Evolutionary conservation across 2,329 filamentous ascomycete genomes (phyloP), one percentile per base, ranked within the genome.

Genomic region (Pyrenophora tritici-repentis): DNA sequence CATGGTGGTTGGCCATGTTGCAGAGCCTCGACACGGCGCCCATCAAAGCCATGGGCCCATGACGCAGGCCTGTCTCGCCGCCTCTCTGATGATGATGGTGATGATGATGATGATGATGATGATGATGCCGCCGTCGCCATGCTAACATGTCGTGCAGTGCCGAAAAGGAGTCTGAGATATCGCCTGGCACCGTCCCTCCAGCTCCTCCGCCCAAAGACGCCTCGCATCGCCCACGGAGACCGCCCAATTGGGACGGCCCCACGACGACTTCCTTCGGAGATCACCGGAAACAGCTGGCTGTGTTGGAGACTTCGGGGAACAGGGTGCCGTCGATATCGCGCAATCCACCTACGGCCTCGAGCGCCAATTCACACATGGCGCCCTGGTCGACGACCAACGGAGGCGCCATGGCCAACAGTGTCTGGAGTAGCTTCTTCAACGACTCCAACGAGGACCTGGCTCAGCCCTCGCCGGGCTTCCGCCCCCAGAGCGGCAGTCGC

Each of bases 381-480:
- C 75, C 79, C 52, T 84, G 83, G 61, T 83, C 86, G 24, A 55
- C 52, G 29, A 58, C 65, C 45, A 75, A 74, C 63, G 71, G 73
- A 37, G 64, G 67, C 26, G 66, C 66, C 36, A 76, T 79, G 71
- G 71, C 77, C 16, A 72, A 74, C 34, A 77, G 73, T 50, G 73
- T 79, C 35, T 80, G 68, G 63, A 68, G 72, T 54, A 88, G 79
- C 71, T 91, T 91, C 73, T 88, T 85, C 75, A 85, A 91, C 72
- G 86, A 91, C 68, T 90, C 87, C 29, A 87, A 82, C 76, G 89
- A 92, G 66, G 87, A 86, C 66, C 68, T 88, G 12, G 66, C 73
- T 13, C 90, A 90, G 63, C 76, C 90, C 45, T 91, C 90, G 26
- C 86, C 89, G 1, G 82, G 84, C 47, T 86, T 88, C 65, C 83